A percentile compares a stretch with the other conserved stretches of the same genome.
These are phyloP conservation scores for Dalbergia cultrata DNA, from an alignment of 306 rosid genomes.

Conservation along the genomic window DNA sequence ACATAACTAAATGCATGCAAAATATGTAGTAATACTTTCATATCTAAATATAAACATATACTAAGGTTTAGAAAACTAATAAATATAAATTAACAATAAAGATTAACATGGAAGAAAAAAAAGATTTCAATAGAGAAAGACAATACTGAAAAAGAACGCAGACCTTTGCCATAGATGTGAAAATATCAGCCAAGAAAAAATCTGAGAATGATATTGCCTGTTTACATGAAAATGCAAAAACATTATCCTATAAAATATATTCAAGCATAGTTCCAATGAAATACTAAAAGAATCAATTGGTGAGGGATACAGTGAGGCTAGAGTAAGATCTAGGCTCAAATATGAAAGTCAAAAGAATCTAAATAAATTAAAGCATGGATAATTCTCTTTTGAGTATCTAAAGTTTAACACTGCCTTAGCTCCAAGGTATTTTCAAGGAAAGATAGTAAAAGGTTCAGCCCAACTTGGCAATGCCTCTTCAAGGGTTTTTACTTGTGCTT, in stretches of 20 bases:
- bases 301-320: constrained; percentile 15
- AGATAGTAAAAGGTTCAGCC: constrained; percentile 40
- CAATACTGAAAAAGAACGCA: constrained; percentile 38
- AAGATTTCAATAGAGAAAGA: constrained; percentile 35
- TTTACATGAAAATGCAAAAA: constrained; percentile 48
- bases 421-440: constrained; percentile 35
- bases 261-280: constrained; percentile 38
- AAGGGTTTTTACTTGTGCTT: constrained; percentile 27
- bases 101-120: constrained; percentile 29
- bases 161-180: constrained; percentile 98
- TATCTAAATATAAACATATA: constrained; percentile 17
- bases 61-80: constrained; percentile 23
- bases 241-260: constrained; percentile 42
- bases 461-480: constrained; percentile 13
- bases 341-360: constrained; percentile 1
- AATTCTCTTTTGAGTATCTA: constrained; percentile 18
- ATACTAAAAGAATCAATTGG: constrained; percentile 31
- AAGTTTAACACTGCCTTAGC: constrained; percentile 29
- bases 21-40: background rate
- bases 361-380: constrained; percentile 24
- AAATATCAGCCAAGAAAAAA: constrained; percentile 95
- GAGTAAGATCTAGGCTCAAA: constrained; percentile 28
- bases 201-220: constrained; percentile 97
- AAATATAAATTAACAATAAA: constrained; percentile 34
- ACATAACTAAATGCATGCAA: constrained; percentile 26